Conservation (phyloP, 2,329 filamentous ascomycete genomes). For the Didymella arachidicola region DNA sequence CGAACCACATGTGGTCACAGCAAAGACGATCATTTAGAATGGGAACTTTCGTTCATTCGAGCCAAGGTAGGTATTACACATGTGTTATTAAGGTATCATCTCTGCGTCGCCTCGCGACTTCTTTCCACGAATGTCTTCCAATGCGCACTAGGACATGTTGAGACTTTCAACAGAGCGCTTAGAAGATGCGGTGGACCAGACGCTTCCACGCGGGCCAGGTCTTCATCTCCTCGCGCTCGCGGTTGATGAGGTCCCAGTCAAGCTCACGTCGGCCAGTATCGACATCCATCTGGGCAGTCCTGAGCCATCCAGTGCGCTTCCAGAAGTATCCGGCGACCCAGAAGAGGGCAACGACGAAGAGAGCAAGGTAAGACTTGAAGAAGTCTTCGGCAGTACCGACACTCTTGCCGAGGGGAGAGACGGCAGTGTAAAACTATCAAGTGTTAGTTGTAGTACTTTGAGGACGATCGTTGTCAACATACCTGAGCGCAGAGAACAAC, state of each 20-base stretch:
- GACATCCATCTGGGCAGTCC: constrained; percentile 68
- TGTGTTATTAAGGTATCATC: constrained; percentile 15
- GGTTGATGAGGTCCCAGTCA: constrained; percentile 70
- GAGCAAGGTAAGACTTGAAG: constrained; percentile 58
- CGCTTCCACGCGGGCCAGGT: constrained; percentile 61
- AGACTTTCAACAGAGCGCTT: constrained; percentile 9
- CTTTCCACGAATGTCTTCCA: background rate
- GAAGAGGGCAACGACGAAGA: constrained; percentile 54
- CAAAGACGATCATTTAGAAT: background rate
- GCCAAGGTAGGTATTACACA: constrained; percentile 16
- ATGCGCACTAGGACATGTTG: background rate
- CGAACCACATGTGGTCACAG: too few relatives aligned
- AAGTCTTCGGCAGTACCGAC: constrained; percentile 52
- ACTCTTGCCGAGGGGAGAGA: constrained; percentile 42
- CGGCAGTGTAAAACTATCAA: constrained; percentile 51
- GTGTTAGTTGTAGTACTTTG: constrained; percentile 4
- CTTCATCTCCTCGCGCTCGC: constrained; percentile 59
- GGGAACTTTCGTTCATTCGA: constrained; percentile 4
- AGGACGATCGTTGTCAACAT: constrained; percentile 16
- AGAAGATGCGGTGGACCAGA: constrained; percentile 37
- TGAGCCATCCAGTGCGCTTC: constrained; percentile 70
- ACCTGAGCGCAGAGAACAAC: constrained; percentile 52
- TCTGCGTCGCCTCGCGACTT: constrained; percentile 1
- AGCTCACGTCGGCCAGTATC: constrained; percentile 70
- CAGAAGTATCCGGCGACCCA: constrained; percentile 64